phyloP scores from a whole-genome alignment of 2,329 filamentous ascomycete genomes.

The Hypomyces rosellus region DNA sequence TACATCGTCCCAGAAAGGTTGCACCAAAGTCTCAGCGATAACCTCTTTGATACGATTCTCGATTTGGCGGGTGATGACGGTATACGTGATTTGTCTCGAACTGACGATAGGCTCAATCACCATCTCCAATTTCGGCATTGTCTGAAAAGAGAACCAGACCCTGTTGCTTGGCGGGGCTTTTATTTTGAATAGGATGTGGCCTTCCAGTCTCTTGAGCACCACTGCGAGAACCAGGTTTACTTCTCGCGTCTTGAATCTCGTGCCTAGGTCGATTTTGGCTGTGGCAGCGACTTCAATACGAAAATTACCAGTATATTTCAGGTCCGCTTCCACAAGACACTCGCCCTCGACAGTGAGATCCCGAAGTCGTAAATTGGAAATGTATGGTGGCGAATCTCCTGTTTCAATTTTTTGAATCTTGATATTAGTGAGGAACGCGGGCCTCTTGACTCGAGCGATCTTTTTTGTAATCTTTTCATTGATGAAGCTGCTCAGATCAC shows the following conservation, averaged over 20 bases:
- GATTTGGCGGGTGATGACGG: slow-evolving; percentile 83
- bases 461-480: slow-evolving; percentile 90
- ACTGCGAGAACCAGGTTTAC: slow-evolving; percentile 85
- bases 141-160: slow-evolving; percentile 91
- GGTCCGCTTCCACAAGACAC: slow-evolving; percentile 76
- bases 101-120: slow-evolving; percentile 94
- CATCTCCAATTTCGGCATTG: slow-evolving; percentile 90
- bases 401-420: slow-evolving; percentile 77
- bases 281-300: slow-evolving; percentile 87
- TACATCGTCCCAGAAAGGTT: slow-evolving; percentile 93
- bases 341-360: slow-evolving; percentile 91
- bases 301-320: slow-evolving; percentile 85
- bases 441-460: slow-evolving; percentile 87
- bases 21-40: slow-evolving; percentile 81
- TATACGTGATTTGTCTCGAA: slow-evolving; percentile 90
- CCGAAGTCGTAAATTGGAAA: slow-evolving; percentile 81
- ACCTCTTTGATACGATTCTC: slow-evolving; percentile 94
- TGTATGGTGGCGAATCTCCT: slow-evolving; percentile 77
- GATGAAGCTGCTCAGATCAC: slow-evolving; percentile 72
- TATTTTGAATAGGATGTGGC: slow-evolving; percentile 76
- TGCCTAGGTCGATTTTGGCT: slow-evolving; percentile 81
- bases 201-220: slow-evolving; percentile 76
- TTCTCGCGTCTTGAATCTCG: slow-evolving; percentile 82
- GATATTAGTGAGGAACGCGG: slow-evolving; percentile 80
- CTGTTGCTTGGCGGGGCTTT: slow-evolving; percentile 95